Evolutionary conservation across 2,329 filamentous ascomycete genomes (phyloP).

Genomic region (Hypomyces perniciosus): DNA sequence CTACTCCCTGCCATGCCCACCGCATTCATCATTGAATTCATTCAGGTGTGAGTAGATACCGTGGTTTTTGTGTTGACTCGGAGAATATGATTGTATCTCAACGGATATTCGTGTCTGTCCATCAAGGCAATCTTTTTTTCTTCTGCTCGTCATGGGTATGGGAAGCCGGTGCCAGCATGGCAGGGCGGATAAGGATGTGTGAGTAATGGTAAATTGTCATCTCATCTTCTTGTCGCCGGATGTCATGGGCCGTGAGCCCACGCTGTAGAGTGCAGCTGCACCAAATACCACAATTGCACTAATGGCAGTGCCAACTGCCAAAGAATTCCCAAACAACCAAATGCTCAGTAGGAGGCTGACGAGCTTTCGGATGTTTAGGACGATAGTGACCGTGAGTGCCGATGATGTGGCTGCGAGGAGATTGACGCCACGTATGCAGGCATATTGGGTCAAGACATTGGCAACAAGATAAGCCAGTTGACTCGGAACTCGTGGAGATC

Average conservation of each 20-base stretch:
- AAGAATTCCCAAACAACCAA: constrained; percentile 83
- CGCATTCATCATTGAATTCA: no score
- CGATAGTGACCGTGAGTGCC: constrained; percentile 91
- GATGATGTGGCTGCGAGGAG: constrained; percentile 83
- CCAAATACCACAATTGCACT: constrained; percentile 85
- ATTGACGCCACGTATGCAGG: constrained; percentile 94
- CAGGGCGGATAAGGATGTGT: not conserved
- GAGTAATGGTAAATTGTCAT: not conserved
- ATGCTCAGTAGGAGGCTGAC: constrained; percentile 88
- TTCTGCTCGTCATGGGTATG: no score
- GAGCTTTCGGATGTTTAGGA: constrained; percentile 90
- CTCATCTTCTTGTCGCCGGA: constrained; percentile 7
- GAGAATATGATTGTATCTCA: no score
- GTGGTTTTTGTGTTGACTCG: no score
- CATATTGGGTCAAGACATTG: constrained; percentile 85
- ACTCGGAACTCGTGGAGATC: constrained; percentile 45
- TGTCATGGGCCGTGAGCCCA: constrained; percentile 48
- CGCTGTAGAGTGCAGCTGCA: constrained; percentile 83
- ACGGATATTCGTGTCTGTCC: no score
- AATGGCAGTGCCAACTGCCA: constrained; percentile 69
- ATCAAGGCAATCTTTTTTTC: no score
- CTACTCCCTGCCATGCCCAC: no score
- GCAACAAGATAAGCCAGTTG: constrained; percentile 65
- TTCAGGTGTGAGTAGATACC: no score
- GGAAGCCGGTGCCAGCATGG: not conserved